phyloP scores from a whole-genome alignment of 2,329 filamentous ascomycete species.

The Endoconidiophora laricicola region DNA sequence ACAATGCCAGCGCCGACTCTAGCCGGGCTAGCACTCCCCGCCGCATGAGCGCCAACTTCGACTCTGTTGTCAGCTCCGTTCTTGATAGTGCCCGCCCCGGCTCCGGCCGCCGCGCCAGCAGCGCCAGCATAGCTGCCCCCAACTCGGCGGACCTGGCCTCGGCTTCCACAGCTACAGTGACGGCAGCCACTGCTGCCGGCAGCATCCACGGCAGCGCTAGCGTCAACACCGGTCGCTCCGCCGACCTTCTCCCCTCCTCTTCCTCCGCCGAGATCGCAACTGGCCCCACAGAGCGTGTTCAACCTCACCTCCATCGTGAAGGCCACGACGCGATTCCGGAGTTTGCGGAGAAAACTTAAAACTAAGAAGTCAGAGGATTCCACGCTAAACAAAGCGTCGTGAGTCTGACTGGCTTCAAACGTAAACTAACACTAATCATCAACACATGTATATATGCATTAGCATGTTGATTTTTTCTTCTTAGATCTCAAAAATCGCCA shows the following conservation, averaged over 20 bases:
- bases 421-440: too few species aligned
- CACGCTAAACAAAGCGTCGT: too few species aligned
- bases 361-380: not conserved
- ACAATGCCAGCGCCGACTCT: not conserved
- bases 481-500: too few species aligned
- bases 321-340: constrained; percentile 4
- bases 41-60: constrained; percentile 2
- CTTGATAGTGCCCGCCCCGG: not conserved
- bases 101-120: constrained; percentile 14
- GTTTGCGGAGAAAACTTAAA: constrained; percentile 5
- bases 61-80: not conserved
- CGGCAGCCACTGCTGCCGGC: not conserved
- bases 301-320: constrained; percentile 11
- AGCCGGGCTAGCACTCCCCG: not conserved
- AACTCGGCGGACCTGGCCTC: too few species aligned
- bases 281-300: constrained; percentile 10
- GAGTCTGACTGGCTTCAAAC: too few species aligned
- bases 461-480: too few species aligned
- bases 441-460: too few species aligned
- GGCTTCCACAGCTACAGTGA: not conserved
- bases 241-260: too few species aligned
- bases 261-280: constrained; percentile 6
- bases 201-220: not conserved
- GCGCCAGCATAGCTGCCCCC: constrained; percentile 2
- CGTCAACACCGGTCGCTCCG: too few species aligned